phyloP scores from a whole-genome alignment of 2,329 filamentous ascomycete genomes.

The Microdochium trichocladiopsis region DNA sequence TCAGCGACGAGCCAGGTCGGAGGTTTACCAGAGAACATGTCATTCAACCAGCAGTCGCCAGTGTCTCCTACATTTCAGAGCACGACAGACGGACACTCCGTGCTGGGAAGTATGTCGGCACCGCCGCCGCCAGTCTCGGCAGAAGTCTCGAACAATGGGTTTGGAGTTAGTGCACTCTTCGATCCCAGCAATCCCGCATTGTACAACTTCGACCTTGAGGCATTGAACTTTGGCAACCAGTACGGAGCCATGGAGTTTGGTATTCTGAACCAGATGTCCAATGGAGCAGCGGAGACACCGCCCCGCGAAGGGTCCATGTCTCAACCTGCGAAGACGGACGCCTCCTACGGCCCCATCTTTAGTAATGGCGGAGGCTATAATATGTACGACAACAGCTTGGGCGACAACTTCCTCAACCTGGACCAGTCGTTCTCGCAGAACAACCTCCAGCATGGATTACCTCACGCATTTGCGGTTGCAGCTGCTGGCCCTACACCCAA shows the following conservation, averaged over 20 bases:
- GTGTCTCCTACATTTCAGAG: constrained; percentile 66
- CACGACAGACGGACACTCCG: constrained; percentile 36
- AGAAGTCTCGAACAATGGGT: constrained; percentile 32
- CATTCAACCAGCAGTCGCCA: constrained; percentile 64
- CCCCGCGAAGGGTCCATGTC: constrained; percentile 53
- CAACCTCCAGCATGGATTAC: constrained; percentile 54
- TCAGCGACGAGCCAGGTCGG: constrained; percentile 34
- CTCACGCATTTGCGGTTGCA: constrained; percentile 59
- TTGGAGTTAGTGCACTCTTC: constrained; percentile 50
- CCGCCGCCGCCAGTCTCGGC: constrained; percentile 34
- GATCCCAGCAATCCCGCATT: constrained; percentile 87
- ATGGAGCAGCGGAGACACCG: constrained; percentile 75
- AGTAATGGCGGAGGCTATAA: constrained; percentile 41
- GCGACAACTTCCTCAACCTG: constrained; percentile 45
- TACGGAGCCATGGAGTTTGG: constrained; percentile 94
- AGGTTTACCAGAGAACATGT: constrained; percentile 37
- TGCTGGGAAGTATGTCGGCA: constrained; percentile 38
- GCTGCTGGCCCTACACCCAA: constrained; percentile 44
- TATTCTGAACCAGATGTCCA: constrained; percentile 93
- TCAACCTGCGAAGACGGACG: constrained; percentile 26
- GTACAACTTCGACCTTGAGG: constrained; percentile 94
- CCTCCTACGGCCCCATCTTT: constrained; percentile 39
- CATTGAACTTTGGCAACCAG: constrained; percentile 90
- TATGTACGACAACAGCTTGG: constrained; percentile 42
- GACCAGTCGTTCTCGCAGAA: constrained; percentile 49